These are phyloP conservation scores for Plantago coronopus DNA, from an alignment of 305 asterid species.

Conservation along the genomic window DNA sequence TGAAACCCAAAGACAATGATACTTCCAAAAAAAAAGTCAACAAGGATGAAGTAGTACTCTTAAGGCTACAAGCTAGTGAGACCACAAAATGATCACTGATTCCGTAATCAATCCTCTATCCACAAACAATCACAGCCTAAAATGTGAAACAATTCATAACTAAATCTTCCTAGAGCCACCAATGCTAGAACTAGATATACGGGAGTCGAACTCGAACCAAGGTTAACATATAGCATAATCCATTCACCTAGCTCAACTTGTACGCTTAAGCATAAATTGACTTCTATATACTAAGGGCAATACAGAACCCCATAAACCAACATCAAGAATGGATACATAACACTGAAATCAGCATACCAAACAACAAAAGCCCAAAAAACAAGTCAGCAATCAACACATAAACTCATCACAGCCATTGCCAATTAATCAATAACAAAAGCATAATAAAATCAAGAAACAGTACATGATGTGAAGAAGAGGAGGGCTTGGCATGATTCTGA, in stretches of 20 bases:
- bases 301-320: conserved; percentile 24
- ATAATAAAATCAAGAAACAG: conserved; percentile 5
- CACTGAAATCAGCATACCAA: background rate
- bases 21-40: no score
- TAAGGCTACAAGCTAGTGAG: no score
- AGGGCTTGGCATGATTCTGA: conserved; percentile 28
- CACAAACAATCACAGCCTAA: no score
- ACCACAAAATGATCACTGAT: background rate
- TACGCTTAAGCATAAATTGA: no score
- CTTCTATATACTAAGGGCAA: background rate
- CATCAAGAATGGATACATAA: conserved; percentile 14
- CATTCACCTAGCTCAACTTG: no score
- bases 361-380: conserved; percentile 1
- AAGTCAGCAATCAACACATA: background rate
- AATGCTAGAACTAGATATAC: no score
- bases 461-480: conserved; percentile 35
- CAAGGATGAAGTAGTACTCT: background rate
- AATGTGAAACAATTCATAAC: no score
- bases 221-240: no score
- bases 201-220: no score
- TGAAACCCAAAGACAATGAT: no score
- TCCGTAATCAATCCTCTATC: no score
- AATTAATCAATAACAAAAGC: background rate
- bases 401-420: background rate
- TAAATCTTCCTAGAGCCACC: no score